Evolutionary conservation across 805 yeast species (phyloP).

Genomic region (Yamadazyma ubonensis): DNA sequence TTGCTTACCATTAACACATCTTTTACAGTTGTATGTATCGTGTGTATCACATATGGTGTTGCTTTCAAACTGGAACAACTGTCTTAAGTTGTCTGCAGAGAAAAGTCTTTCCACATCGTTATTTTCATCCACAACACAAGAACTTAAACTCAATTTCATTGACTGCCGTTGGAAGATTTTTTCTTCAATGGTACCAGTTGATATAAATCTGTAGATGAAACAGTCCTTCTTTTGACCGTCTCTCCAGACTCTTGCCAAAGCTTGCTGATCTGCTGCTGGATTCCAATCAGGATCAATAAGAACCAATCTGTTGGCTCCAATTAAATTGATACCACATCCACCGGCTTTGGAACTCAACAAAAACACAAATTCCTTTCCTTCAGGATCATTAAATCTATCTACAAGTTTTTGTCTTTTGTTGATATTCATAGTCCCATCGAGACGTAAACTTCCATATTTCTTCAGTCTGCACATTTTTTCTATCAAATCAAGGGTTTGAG

Average conservation of each 20-base stretch:
- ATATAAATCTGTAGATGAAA: conserved; percentile 87
- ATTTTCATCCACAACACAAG: conserved; percentile 95
- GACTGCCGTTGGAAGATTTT: conserved; percentile 95
- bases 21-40: conserved; percentile 82
- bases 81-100: conserved; percentile 74
- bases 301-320: conserved; percentile 91
- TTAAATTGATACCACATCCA: conserved; percentile 96
- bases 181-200: conserved; percentile 95
- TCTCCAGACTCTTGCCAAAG: conserved; percentile 97
- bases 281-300: conserved; percentile 95
- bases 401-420: conserved; percentile 91
- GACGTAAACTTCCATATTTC: conserved; percentile 72
- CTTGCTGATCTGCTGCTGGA: conserved; percentile 98
- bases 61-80: conserved; percentile 68
- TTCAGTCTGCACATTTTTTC: conserved; percentile 79
- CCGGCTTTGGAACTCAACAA: conserved; percentile 94
- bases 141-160: conserved; percentile 87
- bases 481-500: conserved; percentile 88
- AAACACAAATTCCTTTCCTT: conserved; percentile 83
- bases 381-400: conserved; percentile 88
- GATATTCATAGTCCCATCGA: conserved; percentile 92
- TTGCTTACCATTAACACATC: conserved; percentile 65
- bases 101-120: conserved; percentile 93
- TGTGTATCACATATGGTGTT: conserved; percentile 85
- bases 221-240: conserved; percentile 98